Percentiles rank a stretch among this genome's conserved stretches.
Evolutionary conservation across 441 rosid genomes (phyloP).

Genomic region (Arabidopsis hybrid): DNA sequence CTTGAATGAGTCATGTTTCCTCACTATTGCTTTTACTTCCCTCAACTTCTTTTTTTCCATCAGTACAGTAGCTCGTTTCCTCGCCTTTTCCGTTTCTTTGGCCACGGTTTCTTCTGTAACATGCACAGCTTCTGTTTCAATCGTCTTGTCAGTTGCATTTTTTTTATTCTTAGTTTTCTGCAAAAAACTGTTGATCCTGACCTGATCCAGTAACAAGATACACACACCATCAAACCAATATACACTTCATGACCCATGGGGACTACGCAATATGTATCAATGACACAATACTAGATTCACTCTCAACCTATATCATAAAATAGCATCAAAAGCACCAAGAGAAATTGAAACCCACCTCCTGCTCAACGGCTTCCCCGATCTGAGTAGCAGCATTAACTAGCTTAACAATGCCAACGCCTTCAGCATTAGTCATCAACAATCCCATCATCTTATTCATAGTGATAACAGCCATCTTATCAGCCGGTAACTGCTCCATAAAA

Average conservation of each 20-base stretch:
- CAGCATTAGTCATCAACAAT: constrained; percentile 70
- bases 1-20: constrained; percentile 58
- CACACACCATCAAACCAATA: constrained; percentile 33
- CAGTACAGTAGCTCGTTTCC: constrained; percentile 64
- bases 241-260: neutral
- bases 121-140: constrained; percentile 47
- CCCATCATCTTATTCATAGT: constrained; percentile 94
- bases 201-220: constrained; percentile 56
- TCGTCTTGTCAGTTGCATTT: constrained; percentile 39
- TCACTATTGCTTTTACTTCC: constrained; percentile 66
- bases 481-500: constrained; percentile 63
- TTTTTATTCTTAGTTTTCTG: constrained; percentile 72
- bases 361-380: constrained; percentile 94
- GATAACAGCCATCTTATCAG: constrained; percentile 94
- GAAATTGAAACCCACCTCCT: constrained; percentile 65
- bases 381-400: constrained; percentile 81
- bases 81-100: constrained; percentile 62
- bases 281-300: constrained; percentile 13
- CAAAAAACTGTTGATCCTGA: constrained; percentile 70
- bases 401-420: constrained; percentile 67
- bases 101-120: constrained; percentile 43
- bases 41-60: constrained; percentile 71
- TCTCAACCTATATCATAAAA: constrained; percentile 9
- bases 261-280: neutral
- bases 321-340: neutral